Base-by-base conservation (phyloP, 495 filamentous ascomycete genomes). In the Penicillium alfredii region DNA sequence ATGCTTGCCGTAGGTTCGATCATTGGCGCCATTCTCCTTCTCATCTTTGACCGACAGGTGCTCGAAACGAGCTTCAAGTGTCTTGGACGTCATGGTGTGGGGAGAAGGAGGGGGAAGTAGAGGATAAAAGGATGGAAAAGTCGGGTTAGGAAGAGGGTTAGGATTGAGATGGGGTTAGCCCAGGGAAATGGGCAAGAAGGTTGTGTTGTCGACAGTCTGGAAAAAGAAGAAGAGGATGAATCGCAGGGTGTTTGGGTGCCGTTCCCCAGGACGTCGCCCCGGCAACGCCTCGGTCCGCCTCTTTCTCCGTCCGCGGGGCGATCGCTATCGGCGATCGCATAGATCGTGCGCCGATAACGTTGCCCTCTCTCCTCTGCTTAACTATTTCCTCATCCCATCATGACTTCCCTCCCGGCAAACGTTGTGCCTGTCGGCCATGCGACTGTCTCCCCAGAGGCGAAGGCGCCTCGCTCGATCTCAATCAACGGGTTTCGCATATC, bases 11-110 rank as follows among this genome's bases (percentile, higher is more conserved):
- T 79, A 78, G 18, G 54, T 28, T 9, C 68, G 64, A 20, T 53
- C 62, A 28, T 58, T 67, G 43, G 72, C 66, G 22, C 61, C 56
- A 26, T 60, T 62, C 5, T 84, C 82, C 46, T 85, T 86, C 51
- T 90, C 87, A 51, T 88, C 86, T 45, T 81, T 83, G 22, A 94
- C 80, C 11, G 84, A 80, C 57, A 92, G 66, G 46, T 77, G 80
- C 74, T 88, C 86, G 52, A 94, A 81, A 33, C 84, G 81, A 66
- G 83, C 66, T 55, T 94, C 87, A 9, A 94, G 59, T 25, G 71
- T 71, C 47, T 74, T 73, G 23, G 74, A 71, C 23, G 75, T 63
- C 77, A 81, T 81, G 11, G 20, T 45, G 27, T 21, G 26, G 31
- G 27, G 28, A n/a, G 41, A 27, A 33, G 29, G 40, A 18, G 37